A percentile compares a stretch with the other conserved stretches of the same genome.
These are phyloP conservation scores for Curvularia eragrostidis DNA, from an alignment of 2,329 filamentous ascomycete genomes.

Conservation along the genomic window DNA sequence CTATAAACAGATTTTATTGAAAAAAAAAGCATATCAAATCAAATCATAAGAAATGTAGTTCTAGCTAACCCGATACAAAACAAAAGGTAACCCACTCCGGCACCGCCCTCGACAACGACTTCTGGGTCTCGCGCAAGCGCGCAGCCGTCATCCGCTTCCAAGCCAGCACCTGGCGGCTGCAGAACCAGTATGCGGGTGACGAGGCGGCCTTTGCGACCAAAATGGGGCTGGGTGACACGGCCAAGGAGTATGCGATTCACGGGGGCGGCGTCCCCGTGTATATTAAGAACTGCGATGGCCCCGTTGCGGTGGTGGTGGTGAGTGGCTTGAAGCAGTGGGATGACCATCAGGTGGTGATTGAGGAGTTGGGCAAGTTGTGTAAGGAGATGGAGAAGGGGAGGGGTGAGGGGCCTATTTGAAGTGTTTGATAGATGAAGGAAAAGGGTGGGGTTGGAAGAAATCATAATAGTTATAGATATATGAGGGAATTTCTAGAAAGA, in stretches of 20 bases:
- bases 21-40: too few relatives aligned
- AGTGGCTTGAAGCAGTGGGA: conserved; percentile 79
- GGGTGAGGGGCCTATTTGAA: not conserved
- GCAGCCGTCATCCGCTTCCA: conserved; percentile 75
- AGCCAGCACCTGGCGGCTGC: conserved; percentile 71
- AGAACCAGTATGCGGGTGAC: conserved; percentile 68
- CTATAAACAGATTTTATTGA: too few relatives aligned
- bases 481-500: too few relatives aligned
- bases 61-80: too few relatives aligned
- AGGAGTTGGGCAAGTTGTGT: conserved; percentile 48
- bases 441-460: too few relatives aligned
- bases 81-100: conserved; percentile 64
- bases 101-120: conserved; percentile 72
- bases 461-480: too few relatives aligned
- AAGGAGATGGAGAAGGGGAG: conserved; percentile 18
- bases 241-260: conserved; percentile 74
- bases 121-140: conserved; percentile 70
- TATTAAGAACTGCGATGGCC: conserved; percentile 72
- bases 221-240: conserved; percentile 61
- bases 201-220: conserved; percentile 71
- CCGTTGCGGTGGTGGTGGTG: conserved; percentile 77
- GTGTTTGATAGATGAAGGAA: too few relatives aligned
- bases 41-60: too few relatives aligned
- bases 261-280: conserved; percentile 76
- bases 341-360: conserved; percentile 78